phyloP scores from a whole-genome alignment of 2,329 filamentous ascomycete genomes.

The Neonectria hederae region DNA sequence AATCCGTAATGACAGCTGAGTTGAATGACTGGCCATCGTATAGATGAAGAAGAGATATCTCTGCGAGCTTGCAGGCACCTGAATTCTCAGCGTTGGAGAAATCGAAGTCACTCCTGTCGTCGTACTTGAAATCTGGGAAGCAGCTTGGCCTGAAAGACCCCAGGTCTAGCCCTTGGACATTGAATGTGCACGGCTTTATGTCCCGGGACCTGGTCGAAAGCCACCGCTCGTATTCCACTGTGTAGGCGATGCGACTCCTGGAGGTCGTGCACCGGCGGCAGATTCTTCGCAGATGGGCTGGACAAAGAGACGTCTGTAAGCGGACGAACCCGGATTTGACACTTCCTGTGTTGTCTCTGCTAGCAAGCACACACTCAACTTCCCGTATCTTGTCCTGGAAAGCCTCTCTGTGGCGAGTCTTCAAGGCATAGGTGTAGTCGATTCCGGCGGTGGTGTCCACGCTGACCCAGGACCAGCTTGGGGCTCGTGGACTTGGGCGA shows the following conservation, averaged over 20 bases:
- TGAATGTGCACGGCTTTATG: neutral
- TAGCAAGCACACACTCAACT: neutral
- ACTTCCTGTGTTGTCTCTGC: neutral
- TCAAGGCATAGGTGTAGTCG: slow-evolving; percentile 3
- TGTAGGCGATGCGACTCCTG: neutral
- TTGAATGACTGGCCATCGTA: neutral
- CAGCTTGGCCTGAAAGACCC: neutral
- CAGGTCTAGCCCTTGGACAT: neutral
- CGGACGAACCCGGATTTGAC: neutral
- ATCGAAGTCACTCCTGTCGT: slow-evolving; percentile 6
- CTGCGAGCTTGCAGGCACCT: neutral
- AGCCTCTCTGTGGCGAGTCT: neutral
- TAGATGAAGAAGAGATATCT: slow-evolving; percentile 4
- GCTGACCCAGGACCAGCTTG: slow-evolving; percentile 20
- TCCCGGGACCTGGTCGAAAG: neutral
- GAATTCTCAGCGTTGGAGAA: neutral
- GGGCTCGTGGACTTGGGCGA: neutral
- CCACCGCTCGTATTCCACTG: slow-evolving; percentile 1
- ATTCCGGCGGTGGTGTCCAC: slow-evolving; percentile 2
- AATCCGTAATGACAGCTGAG: neutral
- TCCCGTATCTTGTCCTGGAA: slow-evolving; percentile 5
- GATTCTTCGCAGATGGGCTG: neutral
- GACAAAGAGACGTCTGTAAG: neutral
- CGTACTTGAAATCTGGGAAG: slow-evolving; percentile 8
- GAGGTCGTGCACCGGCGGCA: neutral